A percentile compares a stretch with the other conserved stretches of the same genome.
These are phyloP conservation scores for Medakamo hakoo DNA, from an alignment of 139 green algal species.

Conservation along the genomic window DNA sequence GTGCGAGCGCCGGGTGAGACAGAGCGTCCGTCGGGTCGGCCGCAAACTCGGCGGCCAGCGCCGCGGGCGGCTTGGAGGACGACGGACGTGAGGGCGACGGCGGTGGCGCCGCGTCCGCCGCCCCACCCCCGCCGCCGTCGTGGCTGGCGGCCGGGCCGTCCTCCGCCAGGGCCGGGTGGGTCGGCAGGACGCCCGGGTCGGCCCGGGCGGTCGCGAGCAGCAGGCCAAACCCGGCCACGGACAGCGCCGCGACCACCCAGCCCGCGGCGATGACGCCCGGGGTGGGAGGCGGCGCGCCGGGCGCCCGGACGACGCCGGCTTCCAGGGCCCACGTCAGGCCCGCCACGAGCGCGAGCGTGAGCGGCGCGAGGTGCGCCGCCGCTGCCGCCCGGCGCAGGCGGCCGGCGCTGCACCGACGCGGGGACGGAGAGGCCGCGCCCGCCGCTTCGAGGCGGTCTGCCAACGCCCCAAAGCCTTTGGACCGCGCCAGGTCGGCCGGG, in stretches of 20 bases:
- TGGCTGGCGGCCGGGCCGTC: neutral
- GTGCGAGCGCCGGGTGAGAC: too few relatives aligned
- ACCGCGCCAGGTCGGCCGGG: slow-evolving; percentile 69
- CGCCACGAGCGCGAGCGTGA: slow-evolving; percentile 65
- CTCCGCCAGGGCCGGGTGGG: neutral
- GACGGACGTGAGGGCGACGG: too few relatives aligned
- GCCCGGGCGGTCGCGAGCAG: slow-evolving; percentile 57
- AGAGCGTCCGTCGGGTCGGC: too few relatives aligned
- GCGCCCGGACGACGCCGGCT: slow-evolving; percentile 27
- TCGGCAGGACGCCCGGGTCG: slow-evolving; percentile 61
- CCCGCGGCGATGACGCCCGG: slow-evolving; percentile 5
- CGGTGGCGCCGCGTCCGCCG: slow-evolving; percentile 1
- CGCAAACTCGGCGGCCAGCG: too few relatives aligned
- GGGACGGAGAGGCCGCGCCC: neutral
- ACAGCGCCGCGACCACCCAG: slow-evolving; percentile 15
- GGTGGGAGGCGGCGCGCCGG: slow-evolving; percentile 3
- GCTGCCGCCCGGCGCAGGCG: neutral
- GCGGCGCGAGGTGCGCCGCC: slow-evolving; percentile 48
- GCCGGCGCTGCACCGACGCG: neutral
- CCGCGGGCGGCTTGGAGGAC: too few relatives aligned
- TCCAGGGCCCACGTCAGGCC: slow-evolving; percentile 43
- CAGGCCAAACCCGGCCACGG: slow-evolving; percentile 35
- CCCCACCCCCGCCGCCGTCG: neutral
- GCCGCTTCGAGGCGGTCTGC: slow-evolving; percentile 20
- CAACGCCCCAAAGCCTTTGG: slow-evolving; percentile 82